phyloP scores from a whole-genome alignment of 176 grass and related monocot species.

The Aegilops sharonensis region DNA sequence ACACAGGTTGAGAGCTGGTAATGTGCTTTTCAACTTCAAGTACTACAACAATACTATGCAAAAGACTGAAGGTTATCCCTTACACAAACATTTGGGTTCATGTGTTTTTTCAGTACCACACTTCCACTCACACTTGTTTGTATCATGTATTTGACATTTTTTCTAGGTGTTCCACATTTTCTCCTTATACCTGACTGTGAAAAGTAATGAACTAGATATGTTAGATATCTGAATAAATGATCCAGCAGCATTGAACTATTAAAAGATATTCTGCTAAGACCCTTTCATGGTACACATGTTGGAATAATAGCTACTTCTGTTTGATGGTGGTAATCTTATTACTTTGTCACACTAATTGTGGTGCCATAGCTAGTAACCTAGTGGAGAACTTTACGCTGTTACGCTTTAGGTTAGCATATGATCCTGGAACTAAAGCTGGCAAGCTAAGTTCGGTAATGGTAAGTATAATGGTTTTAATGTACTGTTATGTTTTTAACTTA shows the following conservation, averaged over 20 bases:
- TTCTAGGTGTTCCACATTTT: background rate
- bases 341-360: background rate
- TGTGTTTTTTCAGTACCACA: background rate
- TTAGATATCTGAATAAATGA: background rate
- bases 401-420: background rate
- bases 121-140: slow-evolving; percentile 6
- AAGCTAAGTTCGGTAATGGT: background rate
- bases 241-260: background rate
- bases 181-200: background rate
- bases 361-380: background rate
- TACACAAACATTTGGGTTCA: background rate
- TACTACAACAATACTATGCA: slow-evolving; percentile 95
- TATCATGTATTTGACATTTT: background rate
- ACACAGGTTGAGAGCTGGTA: slow-evolving; percentile 86
- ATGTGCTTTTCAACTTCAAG: slow-evolving; percentile 96
- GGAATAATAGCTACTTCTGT: slow-evolving; percentile 1
- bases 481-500: background rate
- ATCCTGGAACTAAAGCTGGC: background rate
- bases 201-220: slow-evolving; percentile 2
- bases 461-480: background rate
- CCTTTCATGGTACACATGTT: background rate
- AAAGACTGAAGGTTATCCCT: slow-evolving; percentile 78
- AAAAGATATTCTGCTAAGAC: background rate
- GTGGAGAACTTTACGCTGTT: background rate
- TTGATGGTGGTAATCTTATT: slow-evolving; percentile 4